These are phyloP conservation scores for Schizophyllum commune DNA, from an alignment of 1,284 basidiomycete species.

Conservation along the genomic window DNA sequence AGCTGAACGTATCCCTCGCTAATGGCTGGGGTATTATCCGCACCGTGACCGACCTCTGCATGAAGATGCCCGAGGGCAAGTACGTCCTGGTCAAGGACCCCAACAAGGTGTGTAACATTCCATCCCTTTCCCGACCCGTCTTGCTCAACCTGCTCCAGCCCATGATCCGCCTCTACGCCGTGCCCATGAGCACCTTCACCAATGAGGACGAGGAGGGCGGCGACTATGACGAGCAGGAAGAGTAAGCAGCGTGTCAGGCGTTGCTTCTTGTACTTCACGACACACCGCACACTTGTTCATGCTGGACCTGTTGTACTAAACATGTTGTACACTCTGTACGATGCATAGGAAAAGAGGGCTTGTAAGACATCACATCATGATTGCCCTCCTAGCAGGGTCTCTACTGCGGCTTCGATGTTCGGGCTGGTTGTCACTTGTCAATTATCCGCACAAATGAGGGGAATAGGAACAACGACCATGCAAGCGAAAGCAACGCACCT, in stretches of 20 bases:
- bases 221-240: conserved; percentile 20
- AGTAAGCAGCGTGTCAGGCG: not conserved
- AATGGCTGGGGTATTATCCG: conserved; percentile 99
- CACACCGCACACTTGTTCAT: not conserved
- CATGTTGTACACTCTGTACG: not conserved
- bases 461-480: not conserved
- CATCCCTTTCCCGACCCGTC: conserved; percentile 11
- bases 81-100: conserved; percentile 95
- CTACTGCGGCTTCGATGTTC: conserved; percentile 75
- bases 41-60: conserved; percentile 84
- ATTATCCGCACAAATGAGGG: conserved; percentile 6
- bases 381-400: conserved; percentile 58
- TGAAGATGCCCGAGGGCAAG: conserved; percentile 95
- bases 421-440: conserved; percentile 34
- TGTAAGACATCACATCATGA: not conserved
- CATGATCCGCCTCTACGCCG: conserved; percentile 88
- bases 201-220: conserved; percentile 40
- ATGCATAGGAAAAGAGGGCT: not conserved
- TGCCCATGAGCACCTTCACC: conserved; percentile 82
- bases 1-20: conserved; percentile 91
- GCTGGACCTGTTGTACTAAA: not conserved
- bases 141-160: conserved; percentile 45
- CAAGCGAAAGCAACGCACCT: conserved; percentile 45
- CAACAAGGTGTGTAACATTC: conserved; percentile 68
- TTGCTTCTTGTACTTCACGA: not conserved